These are phyloP conservation scores for Piper longum DNA, from an alignment of 164 flowering plant genomes.

Conservation along the genomic window DNA sequence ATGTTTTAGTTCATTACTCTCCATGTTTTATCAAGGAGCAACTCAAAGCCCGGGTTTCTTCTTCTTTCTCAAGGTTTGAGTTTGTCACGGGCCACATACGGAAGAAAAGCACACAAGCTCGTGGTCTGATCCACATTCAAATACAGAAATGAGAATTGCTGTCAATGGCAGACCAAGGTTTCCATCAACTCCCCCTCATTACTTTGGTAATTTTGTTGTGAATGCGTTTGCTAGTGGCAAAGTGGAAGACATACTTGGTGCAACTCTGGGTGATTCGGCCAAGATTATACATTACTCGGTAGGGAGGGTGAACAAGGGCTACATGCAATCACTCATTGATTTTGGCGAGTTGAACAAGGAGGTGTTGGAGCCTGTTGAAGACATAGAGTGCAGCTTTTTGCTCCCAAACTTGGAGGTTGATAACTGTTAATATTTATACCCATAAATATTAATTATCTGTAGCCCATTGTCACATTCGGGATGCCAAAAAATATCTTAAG, in stretches of 20 bases:
- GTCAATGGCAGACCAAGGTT: constrained; percentile 10
- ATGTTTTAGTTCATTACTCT: constrained; percentile 2
- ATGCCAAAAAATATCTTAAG: no score
- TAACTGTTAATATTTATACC: no score
- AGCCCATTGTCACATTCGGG: no score
- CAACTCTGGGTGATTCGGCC: background rate
- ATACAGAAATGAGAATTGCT: constrained; percentile 2
- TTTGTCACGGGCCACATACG: constrained; percentile 8
- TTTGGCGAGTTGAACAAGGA: constrained; percentile 4
- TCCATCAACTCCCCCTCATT: background rate
- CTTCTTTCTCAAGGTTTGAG: constrained; percentile 2
- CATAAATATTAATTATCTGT: no score
- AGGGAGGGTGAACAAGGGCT: background rate
- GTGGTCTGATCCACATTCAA: background rate
- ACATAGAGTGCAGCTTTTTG: background rate
- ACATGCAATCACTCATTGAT: constrained; percentile 2
- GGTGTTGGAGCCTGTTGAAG: background rate
- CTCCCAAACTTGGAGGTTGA: constrained; percentile 5
- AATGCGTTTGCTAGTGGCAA: background rate
- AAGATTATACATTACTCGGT: constrained; percentile 1
- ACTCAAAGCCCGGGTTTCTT: constrained; percentile 2
- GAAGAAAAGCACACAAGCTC: constrained; percentile 7
- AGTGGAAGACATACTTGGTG: background rate
- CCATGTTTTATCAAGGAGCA: background rate
- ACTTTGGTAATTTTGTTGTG: constrained; percentile 5